Base-by-base conservation (phyloP, 2,329 filamentous ascomycete species). In the Aspergillus unguis region DNA sequence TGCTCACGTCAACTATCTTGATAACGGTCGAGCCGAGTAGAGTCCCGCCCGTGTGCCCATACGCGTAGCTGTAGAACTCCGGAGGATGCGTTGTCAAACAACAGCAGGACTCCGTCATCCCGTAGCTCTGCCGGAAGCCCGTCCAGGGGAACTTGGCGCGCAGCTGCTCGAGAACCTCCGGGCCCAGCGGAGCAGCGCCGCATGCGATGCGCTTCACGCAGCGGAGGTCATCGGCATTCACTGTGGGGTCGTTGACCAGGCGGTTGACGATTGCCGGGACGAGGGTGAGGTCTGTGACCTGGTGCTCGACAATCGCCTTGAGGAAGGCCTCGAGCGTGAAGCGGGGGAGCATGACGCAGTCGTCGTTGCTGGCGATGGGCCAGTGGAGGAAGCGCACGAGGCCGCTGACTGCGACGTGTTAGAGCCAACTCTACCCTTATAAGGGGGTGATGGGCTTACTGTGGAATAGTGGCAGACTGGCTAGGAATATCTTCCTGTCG, bases 41-140 rank as follows among this genome's bases (percentile, higher is more conserved):
- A 78, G 83, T 60, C 8, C 63, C 63, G 1, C 53, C 62, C 9
- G 55, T 52, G 26, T 57, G 45, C 1, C 58, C 61, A 56, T 85
- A 82, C 44, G 79, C 76, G 69, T 81, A 87, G 9, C 73, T 73
- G 54, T 80, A 82, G 44, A 78, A 76, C 1, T 76, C 73, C 0
- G 78, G 78, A 4, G 84, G 81, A 49, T 86, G 83, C 0, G 80
- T 76, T 0, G 83, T 85, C 56, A 87, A 84, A 58, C 82, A 85
- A 2, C 74, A 77, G 64, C 82, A 86, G 0, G 76, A 80, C 65
- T 86, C 85, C 0, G 85, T 87, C 83, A 87, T 86, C 28, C 85
- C 85, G 60, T 86, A 87, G 1, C 82, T 83, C 62, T 86, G 84
- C 59, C 83, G 83, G 66, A 86, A 84, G 0, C 81, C 82, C 0